Base-by-base conservation (phyloP, 768 basidiomycete species). In the Boletus coccyginus region DNA sequence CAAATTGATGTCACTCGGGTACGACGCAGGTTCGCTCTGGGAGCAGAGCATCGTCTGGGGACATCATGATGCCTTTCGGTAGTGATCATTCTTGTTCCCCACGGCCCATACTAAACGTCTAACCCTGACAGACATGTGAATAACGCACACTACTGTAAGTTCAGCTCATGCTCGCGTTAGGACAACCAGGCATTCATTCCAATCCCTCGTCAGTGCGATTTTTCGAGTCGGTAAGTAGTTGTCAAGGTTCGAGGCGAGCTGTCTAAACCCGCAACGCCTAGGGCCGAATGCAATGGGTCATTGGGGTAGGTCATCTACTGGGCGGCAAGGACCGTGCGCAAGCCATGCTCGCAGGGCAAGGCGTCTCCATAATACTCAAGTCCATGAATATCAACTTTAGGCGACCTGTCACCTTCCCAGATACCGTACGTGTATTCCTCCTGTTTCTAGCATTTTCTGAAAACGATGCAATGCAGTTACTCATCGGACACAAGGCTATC, bases 21-120 rank as follows among this genome's bases (percentile, higher is more conserved):
- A 82, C 57, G 85, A 90, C 65, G 77, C 82, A 3, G 61, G 68
- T 29, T 87, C 86, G 19, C 84, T 91, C 53, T 90, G 85, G 85
- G 86, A 90, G 64, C 89, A 91, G 65, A 74, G 73, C 14, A 80
- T 92, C n/a, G 83, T 78, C 0, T 91, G 89, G 89, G 90, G 90
- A 50, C 85, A 91, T 59, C 84, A 87, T 32, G 90, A 92, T 62
- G 74, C 89, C 1, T 89, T 90, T 65, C 85, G 85, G 90, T 89
- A 66, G 27, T 42, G 24, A 17, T n/a, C 52, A 11, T 29, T 50
- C 31, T 31, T 16, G 7, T 49, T 44, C 31, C 31, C 17, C 14
- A 5, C 7, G 21, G 17, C 5, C 0, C 38, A 38, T 27, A 7
- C 46, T 58, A 14, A 56, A 39, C 10, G 11, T 50, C 42, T 12